Evolutionary conservation across 2,329 filamentous ascomycete species (phyloP).

Genomic region (Fusarium nanum): DNA sequence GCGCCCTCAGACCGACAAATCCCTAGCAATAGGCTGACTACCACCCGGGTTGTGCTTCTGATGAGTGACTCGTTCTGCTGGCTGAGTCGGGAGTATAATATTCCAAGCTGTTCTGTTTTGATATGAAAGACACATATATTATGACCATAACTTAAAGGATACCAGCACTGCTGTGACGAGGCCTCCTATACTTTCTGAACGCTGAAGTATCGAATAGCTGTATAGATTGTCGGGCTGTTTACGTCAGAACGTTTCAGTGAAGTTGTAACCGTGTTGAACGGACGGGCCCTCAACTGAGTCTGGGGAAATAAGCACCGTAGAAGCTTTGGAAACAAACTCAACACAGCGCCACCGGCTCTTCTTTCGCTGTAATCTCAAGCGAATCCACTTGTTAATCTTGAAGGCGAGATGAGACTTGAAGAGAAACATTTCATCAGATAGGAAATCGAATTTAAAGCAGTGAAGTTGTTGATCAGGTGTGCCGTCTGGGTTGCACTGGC

Average conservation of each 20-base stretch:
- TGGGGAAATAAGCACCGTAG: slow-evolving; percentile 32
- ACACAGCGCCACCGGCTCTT: slow-evolving; percentile 41
- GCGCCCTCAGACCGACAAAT: not conserved
- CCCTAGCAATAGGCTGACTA: slow-evolving; percentile 13
- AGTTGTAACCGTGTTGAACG: slow-evolving; percentile 5
- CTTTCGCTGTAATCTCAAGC: slow-evolving; percentile 44
- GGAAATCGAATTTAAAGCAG: slow-evolving; percentile 26
- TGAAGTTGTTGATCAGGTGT: slow-evolving; percentile 30
- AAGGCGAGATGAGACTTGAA: slow-evolving; percentile 45
- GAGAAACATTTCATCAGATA: slow-evolving; percentile 27
- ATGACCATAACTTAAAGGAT: not conserved
- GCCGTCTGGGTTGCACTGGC: slow-evolving; percentile 45
- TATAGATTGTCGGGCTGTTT: not conserved
- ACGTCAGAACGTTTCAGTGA: slow-evolving; percentile 13
- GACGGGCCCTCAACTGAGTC: slow-evolving; percentile 9
- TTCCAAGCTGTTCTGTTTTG: not conserved
- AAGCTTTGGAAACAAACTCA: slow-evolving; percentile 31
- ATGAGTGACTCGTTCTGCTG: slow-evolving; percentile 2
- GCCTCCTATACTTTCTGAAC: not conserved
- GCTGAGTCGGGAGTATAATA: slow-evolving; percentile 4
- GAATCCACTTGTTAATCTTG: slow-evolving; percentile 43
- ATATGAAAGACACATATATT: not conserved
- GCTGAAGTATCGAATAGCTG: not conserved
- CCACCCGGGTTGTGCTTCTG: slow-evolving; percentile 4
- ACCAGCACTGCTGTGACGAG: not conserved